These are phyloP conservation scores for Russula emetica DNA, from an alignment of 768 basidiomycete genomes.

Conservation along the genomic window DNA sequence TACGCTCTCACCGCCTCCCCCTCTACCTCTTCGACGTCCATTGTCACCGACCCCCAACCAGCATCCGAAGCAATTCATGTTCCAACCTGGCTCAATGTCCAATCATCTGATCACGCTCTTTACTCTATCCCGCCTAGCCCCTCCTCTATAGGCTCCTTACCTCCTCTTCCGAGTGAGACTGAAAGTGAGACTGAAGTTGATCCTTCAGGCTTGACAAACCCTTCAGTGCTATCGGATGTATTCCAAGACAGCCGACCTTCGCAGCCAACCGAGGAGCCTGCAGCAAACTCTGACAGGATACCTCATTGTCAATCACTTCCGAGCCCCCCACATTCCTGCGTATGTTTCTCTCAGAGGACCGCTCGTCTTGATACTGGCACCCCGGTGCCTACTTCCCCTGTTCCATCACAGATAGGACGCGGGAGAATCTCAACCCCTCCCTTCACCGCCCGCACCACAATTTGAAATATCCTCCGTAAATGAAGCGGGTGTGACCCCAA, in stretches of 20 bases:
- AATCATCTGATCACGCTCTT: conserved; percentile 6
- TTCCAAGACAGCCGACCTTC: conserved; percentile 4
- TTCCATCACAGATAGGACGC: not conserved
- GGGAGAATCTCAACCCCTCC: not conserved
- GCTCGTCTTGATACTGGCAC: not conserved
- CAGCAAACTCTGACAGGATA: not conserved
- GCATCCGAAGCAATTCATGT: not conserved
- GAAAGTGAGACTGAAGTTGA: conserved; percentile 1
- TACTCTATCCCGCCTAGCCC: conserved; percentile 7
- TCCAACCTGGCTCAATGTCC: not conserved
- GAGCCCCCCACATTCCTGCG: not conserved
- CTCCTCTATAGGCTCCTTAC: not conserved
- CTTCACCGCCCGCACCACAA: not conserved
- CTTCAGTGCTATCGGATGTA: not conserved
- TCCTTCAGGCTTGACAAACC: not conserved
- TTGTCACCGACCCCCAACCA: not conserved
- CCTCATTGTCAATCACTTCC: conserved; percentile 10
- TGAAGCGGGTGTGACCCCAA: not conserved
- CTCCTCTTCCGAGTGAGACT: not conserved
- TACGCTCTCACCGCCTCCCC: not conserved
- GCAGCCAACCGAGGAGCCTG: not conserved
- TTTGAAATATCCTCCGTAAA: not conserved
- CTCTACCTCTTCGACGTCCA: not conserved
- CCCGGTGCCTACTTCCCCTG: conserved; percentile 1
- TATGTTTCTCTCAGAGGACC: not conserved